These are phyloP conservation scores for Oxytropis ochrocephala DNA, from an alignment of 306 rosid genomes.

Conservation along the genomic window DNA sequence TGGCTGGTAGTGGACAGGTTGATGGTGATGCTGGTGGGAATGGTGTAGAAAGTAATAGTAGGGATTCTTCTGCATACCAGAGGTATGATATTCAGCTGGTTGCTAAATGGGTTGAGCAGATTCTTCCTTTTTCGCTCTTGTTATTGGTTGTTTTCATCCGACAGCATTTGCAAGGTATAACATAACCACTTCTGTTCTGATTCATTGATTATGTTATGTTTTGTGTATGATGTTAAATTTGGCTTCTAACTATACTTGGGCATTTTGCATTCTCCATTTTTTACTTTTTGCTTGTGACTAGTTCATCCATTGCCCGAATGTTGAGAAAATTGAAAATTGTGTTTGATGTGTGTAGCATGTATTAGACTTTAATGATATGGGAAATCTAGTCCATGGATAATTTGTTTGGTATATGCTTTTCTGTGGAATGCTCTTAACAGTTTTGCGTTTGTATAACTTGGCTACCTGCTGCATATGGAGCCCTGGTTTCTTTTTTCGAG, in stretches of 20 bases:
- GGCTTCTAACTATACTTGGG: constrained; percentile 3
- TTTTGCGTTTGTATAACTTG: neutral
- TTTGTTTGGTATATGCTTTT: neutral
- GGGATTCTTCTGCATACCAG: constrained; percentile 59
- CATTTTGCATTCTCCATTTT: neutral
- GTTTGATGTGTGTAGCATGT: neutral
- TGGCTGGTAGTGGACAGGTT: constrained; percentile 31
- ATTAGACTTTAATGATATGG: neutral
- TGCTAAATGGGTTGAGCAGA: constrained; percentile 80
- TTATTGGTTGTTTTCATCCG: constrained; percentile 79
- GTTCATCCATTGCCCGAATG: neutral
- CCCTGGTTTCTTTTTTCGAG: neutral
- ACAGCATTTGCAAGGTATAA: constrained; percentile 85
- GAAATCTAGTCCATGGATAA: neutral
- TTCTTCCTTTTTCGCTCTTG: constrained; percentile 80
- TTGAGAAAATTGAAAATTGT: neutral
- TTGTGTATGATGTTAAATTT: constrained; percentile 3
- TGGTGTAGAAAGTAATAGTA: constrained; percentile 31
- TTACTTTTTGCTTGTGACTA: neutral
- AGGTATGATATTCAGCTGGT: constrained; percentile 80
- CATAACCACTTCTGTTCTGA: neutral
- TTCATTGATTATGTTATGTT: neutral
- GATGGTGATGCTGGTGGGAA: constrained; percentile 35
- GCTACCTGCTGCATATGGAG: neutral
- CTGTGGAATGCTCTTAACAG: neutral